Conservation (phyloP, 2,329 filamentous ascomycete genomes). For the Calycina herbarum region DNA sequence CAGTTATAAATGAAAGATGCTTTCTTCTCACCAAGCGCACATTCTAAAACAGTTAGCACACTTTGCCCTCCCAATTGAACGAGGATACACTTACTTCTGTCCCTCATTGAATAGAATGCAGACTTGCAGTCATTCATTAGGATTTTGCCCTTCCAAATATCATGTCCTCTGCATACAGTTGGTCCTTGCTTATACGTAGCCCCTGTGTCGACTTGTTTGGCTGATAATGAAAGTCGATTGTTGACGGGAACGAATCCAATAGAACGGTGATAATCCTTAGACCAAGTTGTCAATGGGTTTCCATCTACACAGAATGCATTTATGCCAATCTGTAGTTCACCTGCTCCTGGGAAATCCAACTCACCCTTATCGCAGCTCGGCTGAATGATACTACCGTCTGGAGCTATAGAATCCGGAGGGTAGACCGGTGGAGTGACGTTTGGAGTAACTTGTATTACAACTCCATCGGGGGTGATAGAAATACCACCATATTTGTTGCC, state of each 20-base stretch:
- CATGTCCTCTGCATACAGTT: conserved; percentile 3
- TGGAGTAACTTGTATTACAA: conserved; percentile 1
- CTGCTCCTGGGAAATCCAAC: not conserved
- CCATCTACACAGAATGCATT: not conserved
- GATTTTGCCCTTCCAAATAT: conserved; percentile 3
- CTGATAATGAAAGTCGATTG: not conserved
- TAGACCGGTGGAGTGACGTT: conserved; percentile 2
- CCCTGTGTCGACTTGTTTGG: not conserved
- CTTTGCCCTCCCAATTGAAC: not conserved
- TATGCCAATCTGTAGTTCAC: not conserved
- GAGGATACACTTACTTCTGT: not conserved
- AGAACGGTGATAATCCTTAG: not conserved
- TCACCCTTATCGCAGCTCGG: not conserved
- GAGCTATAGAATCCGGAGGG: conserved; percentile 1
- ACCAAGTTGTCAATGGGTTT: not conserved
- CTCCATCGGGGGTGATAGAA: not conserved
- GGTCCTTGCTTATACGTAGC: not conserved
- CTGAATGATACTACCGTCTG: not conserved
- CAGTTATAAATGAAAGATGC: not conserved
- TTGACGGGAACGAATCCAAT: no score
- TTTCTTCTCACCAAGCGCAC: not conserved
- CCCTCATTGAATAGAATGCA: conserved; percentile 4
- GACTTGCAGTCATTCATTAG: not conserved
- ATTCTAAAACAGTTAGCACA: not conserved
- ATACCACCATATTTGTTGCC: conserved; percentile 1